Conservation (phyloP, 2,329 filamentous ascomycete species). For the Zymoseptoria brevis region DNA sequence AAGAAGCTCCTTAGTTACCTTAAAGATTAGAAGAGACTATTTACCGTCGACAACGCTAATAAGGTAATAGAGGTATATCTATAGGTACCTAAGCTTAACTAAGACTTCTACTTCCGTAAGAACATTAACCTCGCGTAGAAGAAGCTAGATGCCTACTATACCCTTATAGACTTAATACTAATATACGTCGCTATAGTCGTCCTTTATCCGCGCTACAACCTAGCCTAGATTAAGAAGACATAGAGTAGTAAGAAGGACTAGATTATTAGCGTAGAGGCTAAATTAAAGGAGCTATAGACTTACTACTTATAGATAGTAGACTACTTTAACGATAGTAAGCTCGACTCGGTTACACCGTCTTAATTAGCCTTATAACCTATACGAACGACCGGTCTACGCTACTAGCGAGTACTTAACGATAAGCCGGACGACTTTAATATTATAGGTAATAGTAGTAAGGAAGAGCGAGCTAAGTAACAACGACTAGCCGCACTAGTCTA, state of each 20-base stretch:
- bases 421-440: neutral
- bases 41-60: neutral
- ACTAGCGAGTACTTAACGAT: neutral
- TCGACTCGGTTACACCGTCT: too few species aligned
- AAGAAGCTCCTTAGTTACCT: neutral
- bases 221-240: neutral
- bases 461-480: too few species aligned
- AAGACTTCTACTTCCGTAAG: neutral
- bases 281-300: neutral
- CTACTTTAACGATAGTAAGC: too few species aligned
- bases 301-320: neutral
- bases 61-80: neutral
- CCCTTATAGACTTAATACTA: neutral
- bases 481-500: neutral
- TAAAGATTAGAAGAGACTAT: neutral
- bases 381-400: neutral
- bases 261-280: neutral
- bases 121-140: conserved; percentile 2
- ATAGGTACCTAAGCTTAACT: neutral
- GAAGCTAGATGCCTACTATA: conserved; percentile 4
- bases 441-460: neutral
- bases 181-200: neutral
- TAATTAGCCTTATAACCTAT: neutral
- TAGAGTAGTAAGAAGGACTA: neutral
- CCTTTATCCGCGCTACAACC: conserved; percentile 2